Evolutionary conservation across 768 basidiomycete genomes (phyloP).

Genomic region (Lentinula guzmanii): DNA sequence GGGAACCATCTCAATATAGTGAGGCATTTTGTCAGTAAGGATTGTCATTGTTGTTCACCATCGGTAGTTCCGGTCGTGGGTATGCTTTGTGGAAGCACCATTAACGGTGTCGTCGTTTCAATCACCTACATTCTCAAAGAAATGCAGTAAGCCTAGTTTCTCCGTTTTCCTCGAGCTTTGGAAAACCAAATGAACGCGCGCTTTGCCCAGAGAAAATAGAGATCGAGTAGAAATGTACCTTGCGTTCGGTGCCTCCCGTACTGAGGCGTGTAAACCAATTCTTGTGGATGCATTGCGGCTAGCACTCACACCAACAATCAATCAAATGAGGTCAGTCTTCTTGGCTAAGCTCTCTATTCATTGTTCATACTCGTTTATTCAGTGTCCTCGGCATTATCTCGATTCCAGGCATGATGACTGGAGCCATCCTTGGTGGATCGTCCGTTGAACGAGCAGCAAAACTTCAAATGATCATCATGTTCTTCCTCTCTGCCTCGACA

Average conservation of each 20-base stretch:
- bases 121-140: slow-evolving; percentile 71
- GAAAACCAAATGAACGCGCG: too few relatives aligned
- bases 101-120: slow-evolving; percentile 70
- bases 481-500: slow-evolving; percentile 81
- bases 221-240: slow-evolving; percentile 86
- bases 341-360: not conserved
- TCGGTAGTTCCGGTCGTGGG: slow-evolving; percentile 71
- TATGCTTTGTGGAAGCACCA: slow-evolving; percentile 80
- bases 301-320: slow-evolving; percentile 76
- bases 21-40: slow-evolving; percentile 14
- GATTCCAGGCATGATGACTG: slow-evolving; percentile 92
- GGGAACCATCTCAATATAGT: slow-evolving; percentile 83
- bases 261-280: slow-evolving; percentile 79
- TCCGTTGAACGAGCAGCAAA: slow-evolving; percentile 81
- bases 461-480: slow-evolving; percentile 91
- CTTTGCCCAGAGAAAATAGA: slow-evolving; percentile 55
- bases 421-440: slow-evolving; percentile 82
- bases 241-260: slow-evolving; percentile 77
- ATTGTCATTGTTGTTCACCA: not conserved
- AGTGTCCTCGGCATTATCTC: slow-evolving; percentile 73
- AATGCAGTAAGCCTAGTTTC: slow-evolving; percentile 45
- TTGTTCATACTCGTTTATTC: not conserved
- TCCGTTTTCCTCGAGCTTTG: not conserved
- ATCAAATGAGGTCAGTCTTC: slow-evolving; percentile 66
- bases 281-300: slow-evolving; percentile 74